Evolutionary conservation across 2,329 filamentous ascomycete species (phyloP).

Genomic region (Aureobasidium namibiae): DNA sequence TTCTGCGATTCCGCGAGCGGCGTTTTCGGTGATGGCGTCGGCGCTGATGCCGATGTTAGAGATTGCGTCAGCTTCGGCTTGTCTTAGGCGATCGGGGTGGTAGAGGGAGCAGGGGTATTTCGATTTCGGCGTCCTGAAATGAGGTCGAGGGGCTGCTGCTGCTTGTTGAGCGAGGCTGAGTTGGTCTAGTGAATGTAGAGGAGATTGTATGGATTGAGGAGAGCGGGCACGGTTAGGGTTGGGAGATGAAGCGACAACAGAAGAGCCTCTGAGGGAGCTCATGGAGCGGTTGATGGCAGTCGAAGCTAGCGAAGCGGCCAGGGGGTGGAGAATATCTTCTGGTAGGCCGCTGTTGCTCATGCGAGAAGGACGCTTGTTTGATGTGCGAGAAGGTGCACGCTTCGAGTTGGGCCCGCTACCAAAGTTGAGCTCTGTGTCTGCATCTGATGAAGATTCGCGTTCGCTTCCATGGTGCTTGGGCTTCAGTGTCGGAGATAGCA

Average conservation of each 20-base stretch:
- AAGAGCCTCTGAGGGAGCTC: constrained; percentile 29
- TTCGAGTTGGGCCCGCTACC: constrained; percentile 25
- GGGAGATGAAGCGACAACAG: constrained; percentile 19
- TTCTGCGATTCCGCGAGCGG: constrained; percentile 80
- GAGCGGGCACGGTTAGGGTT: constrained; percentile 23
- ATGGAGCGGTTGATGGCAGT: constrained; percentile 24
- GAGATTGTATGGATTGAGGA: constrained; percentile 22
- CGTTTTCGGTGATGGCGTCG: constrained; percentile 86
- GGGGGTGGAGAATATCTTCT: constrained; percentile 26
- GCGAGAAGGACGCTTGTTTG: constrained; percentile 28
- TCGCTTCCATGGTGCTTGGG: constrained; percentile 23
- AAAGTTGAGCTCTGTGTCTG: constrained; percentile 27
- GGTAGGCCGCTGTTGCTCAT: constrained; percentile 30
- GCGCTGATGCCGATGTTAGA: constrained; percentile 80
- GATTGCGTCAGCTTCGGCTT: constrained; percentile 86
- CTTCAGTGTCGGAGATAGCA: constrained; percentile 53
- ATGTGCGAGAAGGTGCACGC: constrained; percentile 32
- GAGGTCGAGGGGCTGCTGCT: constrained; percentile 15
- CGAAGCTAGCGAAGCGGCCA: constrained; percentile 23
- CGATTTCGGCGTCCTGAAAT: constrained; percentile 46
- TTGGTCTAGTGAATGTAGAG: constrained; percentile 13
- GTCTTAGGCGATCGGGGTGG: constrained; percentile 62
- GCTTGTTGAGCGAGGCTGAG: constrained; percentile 18
- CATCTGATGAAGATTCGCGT: constrained; percentile 25
- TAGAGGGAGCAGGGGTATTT: constrained; percentile 50